Conservation (phyloP, 1,284 basidiomycete species). For the Puccinia hordei region DNA sequence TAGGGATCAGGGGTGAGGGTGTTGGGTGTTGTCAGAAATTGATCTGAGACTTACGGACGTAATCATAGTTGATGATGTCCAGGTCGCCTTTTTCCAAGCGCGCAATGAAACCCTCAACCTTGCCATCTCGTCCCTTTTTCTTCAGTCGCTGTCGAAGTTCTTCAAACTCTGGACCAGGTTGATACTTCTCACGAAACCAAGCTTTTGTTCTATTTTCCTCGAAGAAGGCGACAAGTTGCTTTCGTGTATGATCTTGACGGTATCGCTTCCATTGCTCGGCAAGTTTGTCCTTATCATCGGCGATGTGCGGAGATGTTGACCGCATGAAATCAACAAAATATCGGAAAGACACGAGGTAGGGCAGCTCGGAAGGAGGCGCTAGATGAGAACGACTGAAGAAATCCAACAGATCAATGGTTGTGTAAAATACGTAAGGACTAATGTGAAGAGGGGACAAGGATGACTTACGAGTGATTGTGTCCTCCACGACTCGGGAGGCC, state of each 20-base stretch:
- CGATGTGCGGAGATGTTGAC: conserved; percentile 51
- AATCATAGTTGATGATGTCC: conserved; percentile 48
- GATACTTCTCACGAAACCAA: conserved; percentile 50
- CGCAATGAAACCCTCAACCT: conserved; percentile 13
- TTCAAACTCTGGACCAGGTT: conserved; percentile 39
- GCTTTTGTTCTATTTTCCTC: conserved; percentile 51
- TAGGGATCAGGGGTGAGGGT: background rate
- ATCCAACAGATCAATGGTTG: background rate
- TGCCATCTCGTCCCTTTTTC: conserved; percentile 48
- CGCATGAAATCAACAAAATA: conserved; percentile 57
- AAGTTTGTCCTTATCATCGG: conserved; percentile 53
- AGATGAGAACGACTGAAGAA: conserved; percentile 51
- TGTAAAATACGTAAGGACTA: too few relatives aligned
- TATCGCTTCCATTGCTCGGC: conserved; percentile 56
- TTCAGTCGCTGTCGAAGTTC: conserved; percentile 40
- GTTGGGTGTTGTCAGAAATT: too few relatives aligned
- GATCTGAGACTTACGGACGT: conserved; percentile 17
- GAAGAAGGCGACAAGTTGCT: conserved; percentile 52
- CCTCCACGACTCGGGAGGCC: background rate
- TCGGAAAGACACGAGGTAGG: conserved; percentile 54
- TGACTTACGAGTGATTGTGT: conserved; percentile 27
- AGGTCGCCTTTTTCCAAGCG: conserved; percentile 38
- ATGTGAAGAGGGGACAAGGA: too few relatives aligned
- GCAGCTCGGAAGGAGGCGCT: conserved; percentile 54
- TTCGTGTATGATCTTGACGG: conserved; percentile 51